Conservation (phyloP, 306 rosid species). For the Fagus crenata region DNA sequence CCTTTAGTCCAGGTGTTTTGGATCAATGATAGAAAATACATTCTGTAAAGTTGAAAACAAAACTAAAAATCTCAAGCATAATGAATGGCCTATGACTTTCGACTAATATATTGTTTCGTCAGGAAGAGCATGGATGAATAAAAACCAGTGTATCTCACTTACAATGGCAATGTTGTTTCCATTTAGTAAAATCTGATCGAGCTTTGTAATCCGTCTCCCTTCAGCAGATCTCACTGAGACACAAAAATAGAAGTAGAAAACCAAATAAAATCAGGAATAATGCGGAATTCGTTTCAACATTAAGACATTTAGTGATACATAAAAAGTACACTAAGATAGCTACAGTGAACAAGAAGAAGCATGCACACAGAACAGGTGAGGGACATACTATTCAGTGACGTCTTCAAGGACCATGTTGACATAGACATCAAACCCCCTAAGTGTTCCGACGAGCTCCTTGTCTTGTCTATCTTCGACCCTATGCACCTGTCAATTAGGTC, state of each 20-base stretch:
- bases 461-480: constrained; percentile 82
- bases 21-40: background rate
- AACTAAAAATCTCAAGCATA: background rate
- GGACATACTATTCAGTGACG: constrained; percentile 88
- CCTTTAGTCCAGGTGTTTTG: background rate
- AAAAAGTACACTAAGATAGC: background rate
- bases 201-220: constrained; percentile 96
- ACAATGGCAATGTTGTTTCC: constrained; percentile 99
- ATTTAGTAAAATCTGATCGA: constrained; percentile 91
- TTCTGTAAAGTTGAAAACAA: background rate
- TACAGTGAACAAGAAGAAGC: background rate
- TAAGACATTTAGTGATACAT: background rate
- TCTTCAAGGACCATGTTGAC: constrained; percentile 99
- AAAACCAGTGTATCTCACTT: constrained; percentile 40
- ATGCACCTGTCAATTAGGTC: constrained; percentile 96
- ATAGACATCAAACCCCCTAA: constrained; percentile 89
- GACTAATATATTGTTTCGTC: background rate
- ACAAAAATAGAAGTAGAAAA: constrained; percentile 6
- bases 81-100: constrained; percentile 5
- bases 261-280: background rate
- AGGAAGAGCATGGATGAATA: background rate
- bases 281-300: background rate
- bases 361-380: background rate
- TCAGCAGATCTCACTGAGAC: constrained; percentile 85
- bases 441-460: constrained; percentile 97